Evolutionary conservation across 2,329 filamentous ascomycete genomes (phyloP), one percentile per base, ranked within the genome.

Genomic region (Alternaria gaisen): DNA sequence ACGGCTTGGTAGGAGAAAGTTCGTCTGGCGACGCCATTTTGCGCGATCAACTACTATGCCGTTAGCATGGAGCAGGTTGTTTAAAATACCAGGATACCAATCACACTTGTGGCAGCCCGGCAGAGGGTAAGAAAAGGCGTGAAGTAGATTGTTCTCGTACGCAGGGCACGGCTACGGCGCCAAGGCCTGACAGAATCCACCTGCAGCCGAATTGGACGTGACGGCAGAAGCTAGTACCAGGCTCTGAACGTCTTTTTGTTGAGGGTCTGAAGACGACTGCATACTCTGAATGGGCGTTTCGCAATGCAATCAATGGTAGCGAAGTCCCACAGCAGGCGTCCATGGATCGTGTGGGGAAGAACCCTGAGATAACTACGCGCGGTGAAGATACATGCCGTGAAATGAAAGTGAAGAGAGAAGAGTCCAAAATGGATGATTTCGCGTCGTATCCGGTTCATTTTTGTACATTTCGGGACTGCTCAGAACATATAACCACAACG

Each of bases 171-270:
- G 28, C 30, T 40, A 32, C 16, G 14, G 30, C 28, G 42, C 42
- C 30, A 54, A 38, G 52, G 50, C 24, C 50, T 30, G 50, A 38
- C 50, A 52, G 10, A 46, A 14, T 42, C 30, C 16, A 34, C 52
- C 30, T 38, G 30, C 24, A 10, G 41, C 28, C 44, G 40, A 36
- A 46, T 5, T 18, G 42, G 22, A 5, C 14, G 41, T 36, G 38
- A 54, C 52, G 30, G 28, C 18, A 54, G 40, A 44, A 30, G 38
- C 26, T 41, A 12, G 50, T 40, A 32, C 30, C 26, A 53, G 5
- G 6, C 26, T 20, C 20, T 16, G 11, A 41, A 22, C 18, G n/a
- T 34, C 6, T 34, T 48, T 34, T 8, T 30, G 9, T 14, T 18
- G 30, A 24, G n/a, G 28, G 2, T n/a, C 20, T 24, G 46, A 41